These are phyloP conservation scores for Leptographium wingfieldii DNA, from an alignment of 2,329 filamentous ascomycete genomes.

Conservation along the genomic window DNA sequence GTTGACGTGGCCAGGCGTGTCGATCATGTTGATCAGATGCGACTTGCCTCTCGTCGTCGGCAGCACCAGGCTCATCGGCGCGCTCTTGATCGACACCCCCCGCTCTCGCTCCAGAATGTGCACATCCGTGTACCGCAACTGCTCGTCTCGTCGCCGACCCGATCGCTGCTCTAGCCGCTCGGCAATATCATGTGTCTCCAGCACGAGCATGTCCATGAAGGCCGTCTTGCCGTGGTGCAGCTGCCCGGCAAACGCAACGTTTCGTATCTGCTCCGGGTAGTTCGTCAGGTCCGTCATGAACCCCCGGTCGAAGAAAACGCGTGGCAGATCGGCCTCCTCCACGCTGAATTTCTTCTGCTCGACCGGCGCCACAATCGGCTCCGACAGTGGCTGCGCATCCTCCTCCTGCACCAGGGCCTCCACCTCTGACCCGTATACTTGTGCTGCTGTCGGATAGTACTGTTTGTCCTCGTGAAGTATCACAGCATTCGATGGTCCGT, in stretches of 20 bases:
- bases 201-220: slow-evolving; percentile 94
- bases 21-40: slow-evolving; percentile 85
- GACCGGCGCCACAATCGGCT: slow-evolving; percentile 88
- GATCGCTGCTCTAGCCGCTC: slow-evolving; percentile 68
- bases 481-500: slow-evolving; percentile 91
- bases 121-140: slow-evolving; percentile 88
- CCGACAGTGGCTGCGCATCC: slow-evolving; percentile 81
- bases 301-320: slow-evolving; percentile 72
- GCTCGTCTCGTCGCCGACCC: slow-evolving; percentile 73
- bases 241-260: slow-evolving; percentile 84
- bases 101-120: slow-evolving; percentile 81
- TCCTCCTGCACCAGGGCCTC: slow-evolving; percentile 95
- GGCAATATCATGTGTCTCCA: slow-evolving; percentile 83
- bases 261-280: slow-evolving; percentile 87
- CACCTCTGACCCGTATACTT: slow-evolving; percentile 88
- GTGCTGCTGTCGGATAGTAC: slow-evolving; percentile 95
- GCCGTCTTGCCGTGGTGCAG: slow-evolving; percentile 96
- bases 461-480: slow-evolving; percentile 98
- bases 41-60: slow-evolving; percentile 86
- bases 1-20: slow-evolving; percentile 95
- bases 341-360: slow-evolving; percentile 94
- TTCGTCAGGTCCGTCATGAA: slow-evolving; percentile 97
- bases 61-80: slow-evolving; percentile 87
- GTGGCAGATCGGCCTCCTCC: slow-evolving; percentile 80
- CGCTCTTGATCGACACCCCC: slow-evolving; percentile 81